These are phyloP conservation scores for Termitomyces sp. DNA, from an alignment of 768 basidiomycete genomes.

Conservation along the genomic window DNA sequence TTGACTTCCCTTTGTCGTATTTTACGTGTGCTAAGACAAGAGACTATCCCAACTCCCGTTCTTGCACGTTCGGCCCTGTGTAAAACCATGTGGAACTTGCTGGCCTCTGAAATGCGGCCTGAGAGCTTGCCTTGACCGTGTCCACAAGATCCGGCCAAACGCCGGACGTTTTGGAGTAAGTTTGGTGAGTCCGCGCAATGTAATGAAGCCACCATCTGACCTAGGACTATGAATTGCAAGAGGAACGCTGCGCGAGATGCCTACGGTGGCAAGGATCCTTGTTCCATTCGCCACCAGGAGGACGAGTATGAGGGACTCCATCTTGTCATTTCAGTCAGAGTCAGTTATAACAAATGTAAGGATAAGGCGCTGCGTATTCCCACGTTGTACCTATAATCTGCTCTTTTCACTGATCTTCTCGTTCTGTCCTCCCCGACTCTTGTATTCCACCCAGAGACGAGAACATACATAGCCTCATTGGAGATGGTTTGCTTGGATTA, in stretches of 20 bases:
- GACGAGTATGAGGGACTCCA: background rate
- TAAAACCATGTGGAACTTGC: too few relatives aligned
- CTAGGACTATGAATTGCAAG: background rate
- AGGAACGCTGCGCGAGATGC: background rate
- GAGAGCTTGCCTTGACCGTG: too few relatives aligned
- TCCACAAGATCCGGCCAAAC: too few relatives aligned
- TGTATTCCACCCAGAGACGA: constrained; percentile 6
- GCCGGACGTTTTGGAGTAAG: background rate
- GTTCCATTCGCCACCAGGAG: background rate
- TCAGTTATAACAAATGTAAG: background rate
- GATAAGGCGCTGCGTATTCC: constrained; percentile 11
- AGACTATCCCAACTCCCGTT: too few relatives aligned
- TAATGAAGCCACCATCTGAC: background rate
- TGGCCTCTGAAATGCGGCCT: too few relatives aligned
- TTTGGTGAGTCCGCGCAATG: background rate
- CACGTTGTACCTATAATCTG: constrained; percentile 16
- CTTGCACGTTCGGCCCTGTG: too few relatives aligned
- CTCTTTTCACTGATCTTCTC: constrained; percentile 14
- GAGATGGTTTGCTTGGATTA: constrained; percentile 31
- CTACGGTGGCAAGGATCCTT: background rate
- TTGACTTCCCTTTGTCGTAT: background rate
- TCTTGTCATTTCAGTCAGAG: background rate
- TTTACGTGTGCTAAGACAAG: background rate
- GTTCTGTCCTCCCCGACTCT: constrained; percentile 2
- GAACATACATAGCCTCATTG: constrained; percentile 2